Base-by-base conservation (phyloP, 305 asterid species). In the Fraxinus angustifolia region DNA sequence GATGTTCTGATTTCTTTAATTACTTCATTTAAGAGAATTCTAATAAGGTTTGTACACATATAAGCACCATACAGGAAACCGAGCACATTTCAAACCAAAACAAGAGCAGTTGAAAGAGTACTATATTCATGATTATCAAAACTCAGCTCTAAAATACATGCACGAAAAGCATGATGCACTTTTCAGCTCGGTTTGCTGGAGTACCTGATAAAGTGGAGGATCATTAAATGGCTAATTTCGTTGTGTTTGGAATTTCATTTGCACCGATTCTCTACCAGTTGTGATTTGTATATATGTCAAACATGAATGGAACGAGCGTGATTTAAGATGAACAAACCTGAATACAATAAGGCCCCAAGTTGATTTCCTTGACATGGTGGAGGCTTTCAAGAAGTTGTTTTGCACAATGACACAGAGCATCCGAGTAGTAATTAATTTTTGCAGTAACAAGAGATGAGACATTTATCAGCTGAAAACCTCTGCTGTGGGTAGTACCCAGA, bases 251-350 rank as follows among this genome's bases (percentile, higher is more conserved):
- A 56, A 56, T 56, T 56, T 56, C 67, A 56, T 56, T 17, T n/a
- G 67, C 28, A 56, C 7, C 2, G 19, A n/a, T 56, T 3, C 6
- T 56, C 26, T 56, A 4, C 26, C 21, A 56, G 8, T 17, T 56
- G 21, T 56, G 26, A 56, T 56, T 56, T 65, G 16, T 23, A 65
- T 21, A 65, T 26, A 65, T 21, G 34, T 21, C 2, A 65, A 65
- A 14, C 72, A 65, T 26, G 31, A 16, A 8, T 7, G 72, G 34
- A 65, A 65, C 8, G n/a, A 65, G 16, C 8, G 4, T 65, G 34
- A 65, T 65, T 23, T n/a, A 36, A 74, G 77, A 73, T 16, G 26
- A 35, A 16, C 78, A 74, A 36, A 74, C 78, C 78, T 40, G 78
- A 38, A 74, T 74, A n/a, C 78, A 74, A 36, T 33, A 33, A 38